phyloP scores from a whole-genome alignment of 2,329 filamentous ascomycete species.

The Penicillium corylophilum region DNA sequence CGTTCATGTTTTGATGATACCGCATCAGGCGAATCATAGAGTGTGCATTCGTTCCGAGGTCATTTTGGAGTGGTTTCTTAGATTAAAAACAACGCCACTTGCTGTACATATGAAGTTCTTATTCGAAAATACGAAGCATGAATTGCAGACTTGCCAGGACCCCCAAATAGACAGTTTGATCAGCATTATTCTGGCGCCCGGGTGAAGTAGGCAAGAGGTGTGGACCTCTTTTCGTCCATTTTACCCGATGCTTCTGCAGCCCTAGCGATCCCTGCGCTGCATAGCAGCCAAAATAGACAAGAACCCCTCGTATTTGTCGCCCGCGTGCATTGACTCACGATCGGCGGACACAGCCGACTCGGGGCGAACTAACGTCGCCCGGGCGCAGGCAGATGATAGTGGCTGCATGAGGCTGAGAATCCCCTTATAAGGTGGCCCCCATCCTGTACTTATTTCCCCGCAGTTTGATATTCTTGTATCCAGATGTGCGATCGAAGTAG shows the following conservation, averaged over 20 bases:
- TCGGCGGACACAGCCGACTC: constrained; percentile 13
- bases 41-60: constrained; percentile 13
- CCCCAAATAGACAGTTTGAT: neutral
- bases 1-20: constrained; percentile 23
- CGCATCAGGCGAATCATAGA: constrained; percentile 27
- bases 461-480: neutral
- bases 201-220: neutral
- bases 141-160: neutral
- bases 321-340: constrained; percentile 17
- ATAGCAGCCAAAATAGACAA: neutral
- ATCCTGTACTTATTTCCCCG: neutral
- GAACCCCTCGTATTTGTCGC: neutral
- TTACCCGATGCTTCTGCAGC: neutral
- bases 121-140: neutral
- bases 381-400: constrained; percentile 22
- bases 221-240: neutral
- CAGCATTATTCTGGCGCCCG: neutral
- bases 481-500: neutral
- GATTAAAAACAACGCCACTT: constrained; percentile 5
- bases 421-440: constrained; percentile 7
- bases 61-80: constrained; percentile 11
- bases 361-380: constrained; percentile 7
- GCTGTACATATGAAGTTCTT: constrained; percentile 12
- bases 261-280: neutral
- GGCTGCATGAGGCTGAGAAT: constrained; percentile 20